A percentile compares a stretch with the other conserved stretches of the same genome.
Evolutionary conservation across 2,329 filamentous ascomycete genomes (phyloP).

Genomic region (Myriangium duriaei): DNA sequence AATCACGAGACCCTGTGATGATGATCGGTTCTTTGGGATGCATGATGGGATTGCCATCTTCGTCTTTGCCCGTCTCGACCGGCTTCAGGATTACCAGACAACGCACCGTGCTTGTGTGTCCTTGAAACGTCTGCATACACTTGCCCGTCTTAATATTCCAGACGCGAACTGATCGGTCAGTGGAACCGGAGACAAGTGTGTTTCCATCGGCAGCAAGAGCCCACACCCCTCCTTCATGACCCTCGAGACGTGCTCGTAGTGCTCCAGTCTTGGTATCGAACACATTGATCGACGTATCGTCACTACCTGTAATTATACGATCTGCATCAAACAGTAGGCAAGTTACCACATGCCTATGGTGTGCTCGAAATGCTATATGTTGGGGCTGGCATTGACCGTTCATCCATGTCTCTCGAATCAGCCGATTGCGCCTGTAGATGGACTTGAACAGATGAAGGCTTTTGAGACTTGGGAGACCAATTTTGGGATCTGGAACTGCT

Average conservation of each 20-base stretch:
- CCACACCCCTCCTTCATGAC: constrained; percentile 96
- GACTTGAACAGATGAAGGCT: constrained; percentile 92
- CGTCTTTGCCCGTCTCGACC: constrained; percentile 57
- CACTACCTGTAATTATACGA: constrained; percentile 94
- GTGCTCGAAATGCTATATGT: constrained; percentile 91
- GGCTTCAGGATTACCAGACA: constrained; percentile 92
- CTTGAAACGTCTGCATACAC: constrained; percentile 92
- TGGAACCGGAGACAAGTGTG: constrained; percentile 87
- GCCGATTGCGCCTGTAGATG: constrained; percentile 81
- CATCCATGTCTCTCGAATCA: constrained; percentile 89
- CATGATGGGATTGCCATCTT: constrained; percentile 65
- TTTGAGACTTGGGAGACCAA: constrained; percentile 66
- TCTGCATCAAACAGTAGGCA: constrained; percentile 96
- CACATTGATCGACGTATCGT: constrained; percentile 94
- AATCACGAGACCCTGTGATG: constrained; percentile 93
- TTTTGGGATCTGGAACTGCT: constrained; percentile 67
- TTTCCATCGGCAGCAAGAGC: constrained; percentile 94
- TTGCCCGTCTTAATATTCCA: constrained; percentile 94
- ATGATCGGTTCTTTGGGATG: constrained; percentile 91
- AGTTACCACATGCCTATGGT: constrained; percentile 91
- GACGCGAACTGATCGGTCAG: constrained; percentile 93
- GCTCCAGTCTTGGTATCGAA: constrained; percentile 94
- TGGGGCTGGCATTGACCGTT: constrained; percentile 66
- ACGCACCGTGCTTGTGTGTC: constrained; percentile 91
- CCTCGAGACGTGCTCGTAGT: constrained; percentile 68